Evolutionary conservation across 1,284 basidiomycete genomes (phyloP), one percentile per base, ranked within the genome.

Genomic region (Tetrapyrgos nigripes): DNA sequence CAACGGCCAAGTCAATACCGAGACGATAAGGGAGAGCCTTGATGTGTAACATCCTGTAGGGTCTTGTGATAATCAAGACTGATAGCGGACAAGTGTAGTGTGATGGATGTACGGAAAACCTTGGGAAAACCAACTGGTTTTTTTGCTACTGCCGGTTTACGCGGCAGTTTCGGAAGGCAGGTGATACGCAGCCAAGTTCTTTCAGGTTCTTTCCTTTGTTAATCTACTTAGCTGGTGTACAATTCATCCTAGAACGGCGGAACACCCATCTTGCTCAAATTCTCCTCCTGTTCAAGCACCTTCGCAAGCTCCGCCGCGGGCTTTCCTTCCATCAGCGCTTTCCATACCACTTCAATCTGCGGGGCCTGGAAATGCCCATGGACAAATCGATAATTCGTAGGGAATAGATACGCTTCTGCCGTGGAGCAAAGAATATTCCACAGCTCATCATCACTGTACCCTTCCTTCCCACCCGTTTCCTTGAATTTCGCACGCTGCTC

Each of bases 301-400:
- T 28, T 49, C 26, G 48, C 48, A 11, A 49, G 24, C 24, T 49
- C 48, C 27, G 14, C 48, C 11, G 48, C 26, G 29, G 48, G 29
- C 11, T n/a, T 24, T 24, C 29, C 48, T 4, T 28, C n/a, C 48
- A 49, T 49, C 48, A 49, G 17, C 14, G 48, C 48, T 26, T 49
- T 49, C 48, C 48, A 49, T 9, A 49, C 48, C 5, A 49, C 48
- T 29, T 49, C 48, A 49, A 17, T 31, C 29, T 49, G 48, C 5
- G 48, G 48, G n/a, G 27, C 24, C 27, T 49, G 48, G 27, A 29
- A 49, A 17, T 23, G 27, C 5, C 48, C 48, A 29, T 49, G n/a
- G 5, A 47, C 27, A 28, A 47, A 47, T 11, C 45, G 45, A 8
- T 19, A 27, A n/a, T 49, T 49, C 4, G 48, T 49, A 3, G 48